Conservation (phyloP, 257 asterid species). For the Ilex aquifolium region DNA sequence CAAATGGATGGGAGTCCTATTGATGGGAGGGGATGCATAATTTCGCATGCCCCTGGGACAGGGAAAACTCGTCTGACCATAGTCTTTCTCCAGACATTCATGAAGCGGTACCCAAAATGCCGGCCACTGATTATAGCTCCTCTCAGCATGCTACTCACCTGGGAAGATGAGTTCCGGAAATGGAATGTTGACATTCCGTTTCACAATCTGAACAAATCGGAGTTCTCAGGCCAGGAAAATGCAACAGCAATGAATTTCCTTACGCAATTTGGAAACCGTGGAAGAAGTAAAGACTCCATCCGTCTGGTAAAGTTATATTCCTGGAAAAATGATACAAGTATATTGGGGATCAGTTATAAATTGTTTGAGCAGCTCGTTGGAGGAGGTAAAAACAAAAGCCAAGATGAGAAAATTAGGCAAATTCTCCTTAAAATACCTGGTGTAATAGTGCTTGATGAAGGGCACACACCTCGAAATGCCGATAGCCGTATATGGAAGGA, state of each 20-base stretch:
- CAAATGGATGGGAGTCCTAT: slow-evolving; percentile 27
- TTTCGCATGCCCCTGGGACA: slow-evolving; percentile 89
- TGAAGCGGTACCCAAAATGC: slow-evolving; percentile 48
- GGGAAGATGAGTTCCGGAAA: slow-evolving; percentile 60
- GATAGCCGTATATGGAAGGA: slow-evolving; percentile 52
- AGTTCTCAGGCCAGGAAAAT: slow-evolving; percentile 29
- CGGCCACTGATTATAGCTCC: slow-evolving; percentile 75
- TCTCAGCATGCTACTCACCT: slow-evolving; percentile 55
- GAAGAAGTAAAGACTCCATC: slow-evolving; percentile 1
- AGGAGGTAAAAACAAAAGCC: slow-evolving; percentile 10
- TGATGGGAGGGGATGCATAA: slow-evolving; percentile 66
- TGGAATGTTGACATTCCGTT: slow-evolving; percentile 47
- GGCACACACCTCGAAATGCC: slow-evolving; percentile 71
- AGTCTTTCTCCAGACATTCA: slow-evolving; percentile 53
- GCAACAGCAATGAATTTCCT: slow-evolving; percentile 11
- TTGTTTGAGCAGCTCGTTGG: slow-evolving; percentile 51
- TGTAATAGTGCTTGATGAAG: slow-evolving; percentile 68
- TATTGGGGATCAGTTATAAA: slow-evolving; percentile 48
- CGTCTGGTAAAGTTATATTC: slow-evolving; percentile 43
- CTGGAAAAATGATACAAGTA: slow-evolving; percentile 49
- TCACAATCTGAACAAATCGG: slow-evolving; percentile 51
- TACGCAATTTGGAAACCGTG: slow-evolving; percentile 7
- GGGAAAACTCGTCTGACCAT: slow-evolving; percentile 70
- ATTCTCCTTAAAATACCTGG: slow-evolving; percentile 54
- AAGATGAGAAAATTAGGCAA: slow-evolving; percentile 21